Evolutionary conservation across 2,329 filamentous ascomycete genomes (phyloP), one percentile per base, ranked within the genome.

Genomic region (Ceratocystis colombiana): DNA sequence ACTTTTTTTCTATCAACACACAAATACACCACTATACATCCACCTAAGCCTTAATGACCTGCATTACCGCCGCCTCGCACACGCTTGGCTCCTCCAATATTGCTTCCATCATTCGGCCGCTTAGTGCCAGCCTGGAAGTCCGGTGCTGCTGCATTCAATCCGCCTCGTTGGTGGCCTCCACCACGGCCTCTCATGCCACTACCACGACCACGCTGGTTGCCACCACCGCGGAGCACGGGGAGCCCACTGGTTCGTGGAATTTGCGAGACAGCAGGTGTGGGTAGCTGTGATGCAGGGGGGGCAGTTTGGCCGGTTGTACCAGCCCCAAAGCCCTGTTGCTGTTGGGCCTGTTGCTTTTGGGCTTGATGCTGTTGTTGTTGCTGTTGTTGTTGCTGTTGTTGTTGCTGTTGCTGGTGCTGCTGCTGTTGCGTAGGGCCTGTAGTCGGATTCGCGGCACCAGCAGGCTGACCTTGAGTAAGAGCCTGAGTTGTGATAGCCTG

Each of bases 101-200:
- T 83, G 62, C 84, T 82, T 25, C 67, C 66, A 30, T 67, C 66
- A 64, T 83, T 76, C 15, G 81, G 78, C 33, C 83, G 77, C 74
- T 85, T 85, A 70, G 78, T 81, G 3, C 82, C 82, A 7, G 80
- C 79, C 53, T 84, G 82, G 70, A 84, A 81, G 66, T 85, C 84
- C 62, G 78, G 76, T 8, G 80, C 82, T 12, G 74, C 75, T 0
- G 79, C 78, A 69, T 82, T 85, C 70, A 85, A 70, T 10, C 68
- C 75, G 5, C 73, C 71, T 4, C 71, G 25, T 30, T 59, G 53
- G 28, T 59, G 72, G 46, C 79, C 76, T 41, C 77, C 75, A 28
- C 76, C 79, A 57, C 80, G 76, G 61, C 75, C 62, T 20, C 65
- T 53, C 65, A 75, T 73, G 63, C 77, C 76, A 1, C 73, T 69